Conservation (phyloP, 2,329 filamentous ascomycete genomes). For the Neonectria sp. region DNA sequence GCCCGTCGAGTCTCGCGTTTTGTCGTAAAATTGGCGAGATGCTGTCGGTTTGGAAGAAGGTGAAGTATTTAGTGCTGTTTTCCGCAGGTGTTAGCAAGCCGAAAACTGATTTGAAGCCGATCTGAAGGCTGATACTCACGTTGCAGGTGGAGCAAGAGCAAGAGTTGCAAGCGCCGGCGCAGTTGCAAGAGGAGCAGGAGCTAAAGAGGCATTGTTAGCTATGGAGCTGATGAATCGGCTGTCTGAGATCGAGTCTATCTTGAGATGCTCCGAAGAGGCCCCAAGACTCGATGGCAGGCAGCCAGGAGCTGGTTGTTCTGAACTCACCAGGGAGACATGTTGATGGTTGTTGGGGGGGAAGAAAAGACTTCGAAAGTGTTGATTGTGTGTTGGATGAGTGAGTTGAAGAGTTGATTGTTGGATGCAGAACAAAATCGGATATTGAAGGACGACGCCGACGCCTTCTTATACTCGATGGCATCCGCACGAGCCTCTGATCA, state of each 20-base stretch:
- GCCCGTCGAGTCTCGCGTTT: constrained; percentile 20
- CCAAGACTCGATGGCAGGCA: constrained; percentile 1
- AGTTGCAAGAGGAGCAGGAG: constrained; percentile 44
- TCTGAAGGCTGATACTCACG: constrained; percentile 30
- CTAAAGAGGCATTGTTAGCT: constrained; percentile 8
- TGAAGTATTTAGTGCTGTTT: constrained; percentile 46
- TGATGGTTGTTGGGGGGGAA: constrained; percentile 44
- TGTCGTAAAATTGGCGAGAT: constrained; percentile 24
- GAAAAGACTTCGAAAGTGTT: constrained; percentile 44
- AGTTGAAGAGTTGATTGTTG: constrained; percentile 37
- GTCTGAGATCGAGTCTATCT: not conserved
- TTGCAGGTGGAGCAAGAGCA: constrained; percentile 47
- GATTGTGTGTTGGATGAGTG: constrained; percentile 39
- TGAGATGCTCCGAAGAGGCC: constrained; percentile 19
- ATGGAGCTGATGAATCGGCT: not conserved
- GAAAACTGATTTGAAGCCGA: not conserved
- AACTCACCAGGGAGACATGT: constrained; percentile 50
- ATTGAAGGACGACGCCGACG: constrained; percentile 33
- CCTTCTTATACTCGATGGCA: constrained; percentile 45
- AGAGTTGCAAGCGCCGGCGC: constrained; percentile 40
- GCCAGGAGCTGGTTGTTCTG: constrained; percentile 8
- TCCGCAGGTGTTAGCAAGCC: constrained; percentile 28
- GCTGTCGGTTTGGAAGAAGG: constrained; percentile 32
- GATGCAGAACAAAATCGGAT: constrained; percentile 42
- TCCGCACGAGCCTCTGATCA: constrained; percentile 29